Evolutionary conservation across 176 grass and related monocot species (phyloP).

Genomic region (Sorghum bicolor): Sorghum_bicolor_NCBIv3 NC_012870.2:67445001-67445500

Average conservation of each 20-base stretch:
- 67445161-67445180: constrained; percentile 16
- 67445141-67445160: constrained; percentile 61
- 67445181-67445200: constrained; percentile 15
- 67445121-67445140: constrained; percentile 54
- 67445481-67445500: constrained; percentile 68
- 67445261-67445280: constrained; percentile 83
- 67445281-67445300: constrained; percentile 82
- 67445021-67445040: not conserved
- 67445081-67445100: constrained; percentile 32
- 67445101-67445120: constrained; percentile 37
- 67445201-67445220: not conserved
- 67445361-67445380: constrained; percentile 57
- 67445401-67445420: constrained; percentile 37
- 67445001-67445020: not conserved
- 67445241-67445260: constrained; percentile 48
- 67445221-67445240: not conserved
- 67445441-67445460: constrained; percentile 66
- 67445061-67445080: constrained; percentile 1
- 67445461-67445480: constrained; percentile 54
- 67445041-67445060: not conserved
- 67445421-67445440: constrained; percentile 64
- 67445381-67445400: constrained; percentile 83
- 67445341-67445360: constrained; percentile 81
- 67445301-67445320: constrained; percentile 89
- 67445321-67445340: constrained; percentile 67